phyloP scores from a whole-genome alignment of 2,329 filamentous ascomycete species.

The Arthrobotrys iridis region DNA sequence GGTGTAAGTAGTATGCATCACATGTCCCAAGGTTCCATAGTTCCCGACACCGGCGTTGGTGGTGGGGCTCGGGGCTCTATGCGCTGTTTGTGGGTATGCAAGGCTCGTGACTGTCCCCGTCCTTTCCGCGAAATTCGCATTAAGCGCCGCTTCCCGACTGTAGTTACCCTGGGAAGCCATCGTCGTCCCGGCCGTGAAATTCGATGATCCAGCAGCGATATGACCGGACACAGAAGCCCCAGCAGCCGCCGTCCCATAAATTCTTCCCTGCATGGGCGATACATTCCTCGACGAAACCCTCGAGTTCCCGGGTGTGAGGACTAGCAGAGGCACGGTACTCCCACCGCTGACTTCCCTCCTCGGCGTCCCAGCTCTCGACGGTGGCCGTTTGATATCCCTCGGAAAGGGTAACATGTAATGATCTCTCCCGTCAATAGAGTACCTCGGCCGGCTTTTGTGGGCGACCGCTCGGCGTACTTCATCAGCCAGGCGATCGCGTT shows the following conservation, averaged over 20 bases:
- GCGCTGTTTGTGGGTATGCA: conserved; percentile 30
- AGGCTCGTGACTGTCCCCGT: conserved; percentile 13
- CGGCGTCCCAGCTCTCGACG: background rate
- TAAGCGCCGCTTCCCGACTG: background rate
- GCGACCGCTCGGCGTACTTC: conserved; percentile 3
- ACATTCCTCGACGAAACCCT: conserved; percentile 1
- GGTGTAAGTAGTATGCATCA: conserved; percentile 45
- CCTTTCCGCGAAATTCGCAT: conserved; percentile 32
- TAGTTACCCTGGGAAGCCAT: background rate
- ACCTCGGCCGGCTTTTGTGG: background rate
- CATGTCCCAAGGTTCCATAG: conserved; percentile 34
- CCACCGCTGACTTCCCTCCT: background rate
- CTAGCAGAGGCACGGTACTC: conserved; percentile 24
- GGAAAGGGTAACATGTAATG: conserved; percentile 39
- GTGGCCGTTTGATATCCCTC: conserved; percentile 12
- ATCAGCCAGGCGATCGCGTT: conserved; percentile 11
- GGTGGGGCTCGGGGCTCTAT: background rate
- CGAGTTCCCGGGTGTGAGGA: background rate
- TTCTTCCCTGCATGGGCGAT: background rate
- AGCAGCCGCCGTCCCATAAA: background rate
- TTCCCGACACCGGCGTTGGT: background rate
- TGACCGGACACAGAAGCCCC: conserved; percentile 1
- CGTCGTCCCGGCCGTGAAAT: background rate
- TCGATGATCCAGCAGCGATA: background rate
- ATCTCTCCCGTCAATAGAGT: conserved; percentile 13